A percentile compares a stretch with the other conserved stretches of the same genome.
phyloP scores from a whole-genome alignment of 495 filamentous ascomycete species.

The Platismatia glauca region DNA sequence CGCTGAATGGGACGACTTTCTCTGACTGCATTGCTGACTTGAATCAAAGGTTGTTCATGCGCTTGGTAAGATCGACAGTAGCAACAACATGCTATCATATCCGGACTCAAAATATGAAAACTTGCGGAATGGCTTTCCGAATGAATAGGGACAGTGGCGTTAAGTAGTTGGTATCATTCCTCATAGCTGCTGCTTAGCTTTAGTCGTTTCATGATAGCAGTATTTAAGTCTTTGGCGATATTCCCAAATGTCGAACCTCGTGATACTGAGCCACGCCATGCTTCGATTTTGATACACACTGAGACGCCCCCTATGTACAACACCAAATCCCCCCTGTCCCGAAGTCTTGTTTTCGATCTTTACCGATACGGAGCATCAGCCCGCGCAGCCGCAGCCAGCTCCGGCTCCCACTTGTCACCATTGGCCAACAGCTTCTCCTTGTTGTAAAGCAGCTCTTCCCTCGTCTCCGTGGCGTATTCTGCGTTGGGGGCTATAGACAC shows the following conservation, averaged over 20 bases:
- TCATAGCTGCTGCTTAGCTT: not conserved
- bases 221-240: not conserved
- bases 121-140: slow-evolving; percentile 43
- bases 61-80: slow-evolving; percentile 48
- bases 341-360: not conserved
- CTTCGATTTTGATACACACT: not conserved
- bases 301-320: not conserved
- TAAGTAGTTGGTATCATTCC: not conserved
- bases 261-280: not conserved
- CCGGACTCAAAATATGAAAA: slow-evolving; percentile 78
- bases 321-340: not conserved
- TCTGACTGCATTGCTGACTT: not conserved
- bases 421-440: slow-evolving; percentile 90
- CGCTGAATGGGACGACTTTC: not conserved
- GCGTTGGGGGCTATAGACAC: slow-evolving; percentile 64
- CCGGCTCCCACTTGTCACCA: slow-evolving; percentile 97
- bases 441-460: slow-evolving; percentile 96
- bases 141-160: slow-evolving; percentile 6
- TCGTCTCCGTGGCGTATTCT: slow-evolving; percentile 94
- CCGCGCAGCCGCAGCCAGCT: slow-evolving; percentile 81
- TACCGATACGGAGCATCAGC: slow-evolving; percentile 87
- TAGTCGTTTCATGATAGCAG: not conserved
- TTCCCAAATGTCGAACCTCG: not conserved
- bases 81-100: slow-evolving; percentile 60
- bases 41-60: slow-evolving; percentile 36